Base-by-base conservation (phyloP, 345 rosid genomes). In the Gynandropsis gynandra region DNA sequence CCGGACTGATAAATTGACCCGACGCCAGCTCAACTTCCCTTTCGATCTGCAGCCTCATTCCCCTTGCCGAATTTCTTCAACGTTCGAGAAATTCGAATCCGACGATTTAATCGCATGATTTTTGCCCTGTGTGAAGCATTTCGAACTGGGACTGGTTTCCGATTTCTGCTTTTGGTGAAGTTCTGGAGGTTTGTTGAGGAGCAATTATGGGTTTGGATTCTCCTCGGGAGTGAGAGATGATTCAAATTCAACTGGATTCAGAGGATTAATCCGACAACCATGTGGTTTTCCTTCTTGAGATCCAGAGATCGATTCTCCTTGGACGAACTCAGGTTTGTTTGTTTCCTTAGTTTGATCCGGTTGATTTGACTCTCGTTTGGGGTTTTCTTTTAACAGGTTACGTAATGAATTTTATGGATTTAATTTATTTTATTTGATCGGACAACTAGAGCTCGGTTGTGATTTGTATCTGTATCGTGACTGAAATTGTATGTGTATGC, bases 221-320 rank as follows among this genome's bases (percentile, higher is more conserved):
- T 47, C 42, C 58, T 45, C 20, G 34, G 51, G 55, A 65, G 66
- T 46, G 56, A 63, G 64, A 43, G 56, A 72, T 66, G 78, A 65
- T 40, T 52, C 32, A 40, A 47, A 52, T 42, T 17, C 48, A 63
- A 49, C 33, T 65, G 14, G 54, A 64, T 64, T 66, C 49, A 10
- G 58, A 46, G 54, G 56, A 63, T 70, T 75, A 71, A 77, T 66
- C 42, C 13, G 4, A 50, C 59, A 76, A 79, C 63, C 95, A 88
- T 88, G 95, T 77, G 95, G 97, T 47, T 77, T 50, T 66, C 85
- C 65, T 92, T 92, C 58, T 88, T 88, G 83, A 79, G 77, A 81
- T 72, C 97, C 52, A 75, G 95, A 80, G 87, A 88, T 80, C 93
- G 97, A 48, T 85, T 92, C 77, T 82, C 99, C 68, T 52, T 88